These are phyloP conservation scores for Cicer yamashitae DNA, from an alignment of 306 rosid species.

Conservation along the genomic window DNA sequence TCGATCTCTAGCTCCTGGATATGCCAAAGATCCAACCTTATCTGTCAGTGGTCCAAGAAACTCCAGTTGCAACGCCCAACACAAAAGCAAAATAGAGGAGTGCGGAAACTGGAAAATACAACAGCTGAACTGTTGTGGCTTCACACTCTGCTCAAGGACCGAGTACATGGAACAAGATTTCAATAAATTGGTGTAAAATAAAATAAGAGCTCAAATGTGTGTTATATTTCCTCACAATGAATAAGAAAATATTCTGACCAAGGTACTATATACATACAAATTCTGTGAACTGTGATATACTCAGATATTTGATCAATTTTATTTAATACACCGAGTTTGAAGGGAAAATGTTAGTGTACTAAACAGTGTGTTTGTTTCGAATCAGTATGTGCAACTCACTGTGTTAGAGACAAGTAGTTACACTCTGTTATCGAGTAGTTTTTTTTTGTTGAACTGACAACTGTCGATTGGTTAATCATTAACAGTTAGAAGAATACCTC, in stretches of 20 bases:
- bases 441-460: slow-evolving; percentile 16
- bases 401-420: neutral
- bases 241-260: neutral
- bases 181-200: neutral
- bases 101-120: neutral
- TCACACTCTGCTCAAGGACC: neutral
- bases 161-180: neutral
- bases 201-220: neutral
- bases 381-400: slow-evolving; percentile 4
- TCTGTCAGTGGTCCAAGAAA: neutral
- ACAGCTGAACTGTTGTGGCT: neutral
- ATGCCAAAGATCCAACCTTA: neutral
- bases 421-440: neutral
- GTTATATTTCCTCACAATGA: neutral
- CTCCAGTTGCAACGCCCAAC: neutral
- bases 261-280: neutral
- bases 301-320: slow-evolving; percentile 2
- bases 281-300: neutral
- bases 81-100: neutral
- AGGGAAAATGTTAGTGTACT: neutral
- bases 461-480: neutral
- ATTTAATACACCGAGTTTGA: neutral
- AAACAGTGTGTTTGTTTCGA: neutral
- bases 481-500: neutral
- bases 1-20: neutral